phyloP scores from a whole-genome alignment of 768 basidiomycete genomes.

The Boletus reticulatus region DNA sequence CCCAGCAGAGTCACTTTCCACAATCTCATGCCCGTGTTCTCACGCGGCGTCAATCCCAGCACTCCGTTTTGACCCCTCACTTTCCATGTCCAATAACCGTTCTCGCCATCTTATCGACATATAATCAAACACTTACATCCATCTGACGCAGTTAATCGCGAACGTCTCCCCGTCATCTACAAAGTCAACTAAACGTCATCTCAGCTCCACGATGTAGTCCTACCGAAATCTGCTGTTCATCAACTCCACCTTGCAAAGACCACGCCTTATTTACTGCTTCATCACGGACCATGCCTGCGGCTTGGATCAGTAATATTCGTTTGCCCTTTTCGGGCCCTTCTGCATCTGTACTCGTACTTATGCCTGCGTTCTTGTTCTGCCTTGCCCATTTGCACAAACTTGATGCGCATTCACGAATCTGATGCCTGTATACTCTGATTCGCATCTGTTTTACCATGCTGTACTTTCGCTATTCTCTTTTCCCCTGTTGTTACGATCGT shows the following conservation, averaged over 20 bases:
- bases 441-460: conserved; percentile 8
- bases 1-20: conserved; percentile 51
- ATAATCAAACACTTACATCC: conserved; percentile 27
- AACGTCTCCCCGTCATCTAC: conserved; percentile 19
- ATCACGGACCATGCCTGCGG: conserved; percentile 31
- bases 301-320: conserved; percentile 27
- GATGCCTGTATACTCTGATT: conserved; percentile 12
- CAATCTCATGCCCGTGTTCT: conserved; percentile 62
- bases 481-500: conserved; percentile 1
- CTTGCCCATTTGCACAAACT: conserved; percentile 19
- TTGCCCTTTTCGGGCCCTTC: conserved; percentile 1
- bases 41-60: conserved; percentile 22
- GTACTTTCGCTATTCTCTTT: not conserved
- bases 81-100: conserved; percentile 4
- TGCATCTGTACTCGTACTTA: conserved; percentile 18
- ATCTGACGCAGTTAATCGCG: conserved; percentile 32
- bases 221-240: conserved; percentile 23
- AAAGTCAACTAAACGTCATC: conserved; percentile 22
- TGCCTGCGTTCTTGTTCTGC: conserved; percentile 25
- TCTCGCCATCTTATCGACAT: conserved; percentile 26
- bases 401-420: conserved; percentile 18
- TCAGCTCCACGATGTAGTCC: conserved; percentile 29
- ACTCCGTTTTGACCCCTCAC: conserved; percentile 10
- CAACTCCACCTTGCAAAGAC: conserved; percentile 16
- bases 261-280: conserved; percentile 14